Evolutionary conservation across 805 yeast genomes (phyloP).

Genomic region (Nadsonia fulvescens): DNA sequence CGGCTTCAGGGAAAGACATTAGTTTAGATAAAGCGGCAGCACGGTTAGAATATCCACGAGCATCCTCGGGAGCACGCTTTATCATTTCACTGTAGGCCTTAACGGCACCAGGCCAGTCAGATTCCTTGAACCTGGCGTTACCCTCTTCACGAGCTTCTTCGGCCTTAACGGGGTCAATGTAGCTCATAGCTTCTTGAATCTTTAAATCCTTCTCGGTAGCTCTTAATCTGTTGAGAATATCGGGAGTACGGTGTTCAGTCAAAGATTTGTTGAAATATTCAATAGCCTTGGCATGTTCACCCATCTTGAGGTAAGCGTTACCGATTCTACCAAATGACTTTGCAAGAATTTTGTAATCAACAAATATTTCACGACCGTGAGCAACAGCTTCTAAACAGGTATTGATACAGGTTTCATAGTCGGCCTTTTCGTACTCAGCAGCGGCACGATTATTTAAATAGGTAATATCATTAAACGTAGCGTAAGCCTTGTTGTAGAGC

Average conservation of each 20-base stretch:
- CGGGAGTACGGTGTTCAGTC: conserved; percentile 96
- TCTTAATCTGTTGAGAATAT: conserved; percentile 73
- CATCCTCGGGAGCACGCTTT: conserved; percentile 92
- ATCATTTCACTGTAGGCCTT: conserved; percentile 90
- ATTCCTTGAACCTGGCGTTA: conserved; percentile 70
- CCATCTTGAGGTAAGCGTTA: conserved; percentile 57
- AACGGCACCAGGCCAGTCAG: conserved; percentile 94
- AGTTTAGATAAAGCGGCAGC: conserved; percentile 93
- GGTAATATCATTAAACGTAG: conserved; percentile 63
- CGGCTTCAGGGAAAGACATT: conserved; percentile 94
- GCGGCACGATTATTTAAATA: conserved; percentile 94
- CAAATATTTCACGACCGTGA: conserved; percentile 73
- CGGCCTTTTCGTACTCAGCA: conserved; percentile 93
- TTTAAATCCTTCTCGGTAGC: conserved; percentile 73
- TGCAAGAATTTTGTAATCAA: conserved; percentile 82
- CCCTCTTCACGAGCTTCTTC: conserved; percentile 91
- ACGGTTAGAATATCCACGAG: conserved; percentile 92
- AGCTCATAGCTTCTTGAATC: conserved; percentile 55
- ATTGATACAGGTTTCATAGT: conserved; percentile 63
- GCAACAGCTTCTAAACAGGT: conserved; percentile 76
- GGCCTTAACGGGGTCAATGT: conserved; percentile 79
- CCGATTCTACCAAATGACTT: conserved; percentile 90
- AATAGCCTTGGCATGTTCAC: conserved; percentile 54
- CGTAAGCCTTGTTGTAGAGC: conserved; percentile 75
- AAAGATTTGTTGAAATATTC: conserved; percentile 73